Evolutionary conservation across 495 filamentous ascomycete species (phyloP).

Genomic region (Clavariopsis aquatica): DNA sequence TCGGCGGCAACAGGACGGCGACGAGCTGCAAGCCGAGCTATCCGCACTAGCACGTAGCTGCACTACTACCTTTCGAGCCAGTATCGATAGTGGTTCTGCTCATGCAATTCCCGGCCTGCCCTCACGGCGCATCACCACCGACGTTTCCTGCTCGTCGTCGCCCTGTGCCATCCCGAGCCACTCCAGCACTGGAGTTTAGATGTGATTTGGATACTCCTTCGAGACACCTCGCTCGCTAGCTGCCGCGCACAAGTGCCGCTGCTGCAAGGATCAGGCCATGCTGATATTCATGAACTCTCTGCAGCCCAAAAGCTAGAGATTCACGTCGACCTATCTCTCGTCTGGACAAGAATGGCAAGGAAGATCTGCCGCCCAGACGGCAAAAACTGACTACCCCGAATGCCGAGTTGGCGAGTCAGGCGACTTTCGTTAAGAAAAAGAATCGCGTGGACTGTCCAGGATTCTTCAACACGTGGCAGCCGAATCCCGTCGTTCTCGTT

Average conservation of each 20-base stretch:
- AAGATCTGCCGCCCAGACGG: slow-evolving; percentile 22
- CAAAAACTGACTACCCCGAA: slow-evolving; percentile 6
- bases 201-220: neutral
- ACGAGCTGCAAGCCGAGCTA: slow-evolving; percentile 10
- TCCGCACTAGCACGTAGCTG: slow-evolving; percentile 5
- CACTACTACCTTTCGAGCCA: neutral
- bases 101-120: slow-evolving; percentile 8
- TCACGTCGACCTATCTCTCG: neutral
- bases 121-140: too few relatives aligned
- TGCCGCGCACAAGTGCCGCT: slow-evolving; percentile 17
- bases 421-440: slow-evolving; percentile 17
- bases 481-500: slow-evolving; percentile 10
- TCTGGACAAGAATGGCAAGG: neutral
- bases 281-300: slow-evolving; percentile 1
- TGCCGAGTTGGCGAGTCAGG: slow-evolving; percentile 20
- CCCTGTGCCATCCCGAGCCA: neutral
- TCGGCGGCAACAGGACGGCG: neutral
- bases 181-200: neutral
- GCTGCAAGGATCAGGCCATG: slow-evolving; percentile 27
- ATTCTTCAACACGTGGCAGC: slow-evolving; percentile 31
- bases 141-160: slow-evolving; percentile 7
- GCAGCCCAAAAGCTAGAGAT: neutral
- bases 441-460: slow-evolving; percentile 27
- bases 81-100: slow-evolving; percentile 11
- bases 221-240: neutral